Conservation (phyloP, 352 stramenopile species). For the Phytophthora vignae region DNA sequence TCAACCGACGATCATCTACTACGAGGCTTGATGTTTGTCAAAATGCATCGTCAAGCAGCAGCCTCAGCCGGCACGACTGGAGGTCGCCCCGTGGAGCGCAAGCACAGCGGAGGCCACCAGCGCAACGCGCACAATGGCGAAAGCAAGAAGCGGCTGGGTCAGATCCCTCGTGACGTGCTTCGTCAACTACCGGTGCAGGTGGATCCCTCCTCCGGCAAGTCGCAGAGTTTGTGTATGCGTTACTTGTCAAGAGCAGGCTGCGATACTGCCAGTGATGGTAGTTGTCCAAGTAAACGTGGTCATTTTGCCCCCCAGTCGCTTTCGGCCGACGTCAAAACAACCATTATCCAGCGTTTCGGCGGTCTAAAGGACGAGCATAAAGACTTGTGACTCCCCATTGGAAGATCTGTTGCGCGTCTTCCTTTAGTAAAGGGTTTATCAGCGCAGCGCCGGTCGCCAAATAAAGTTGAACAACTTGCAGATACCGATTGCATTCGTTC, state of each 20-base stretch:
- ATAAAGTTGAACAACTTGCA: too few relatives aligned
- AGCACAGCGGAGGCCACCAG: too few relatives aligned
- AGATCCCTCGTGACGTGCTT: neutral
- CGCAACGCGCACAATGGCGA: neutral
- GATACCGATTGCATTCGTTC: too few relatives aligned
- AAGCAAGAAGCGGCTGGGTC: neutral
- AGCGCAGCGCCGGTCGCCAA: neutral
- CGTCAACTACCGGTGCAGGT: neutral
- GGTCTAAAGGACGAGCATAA: neutral
- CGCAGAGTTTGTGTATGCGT: neutral
- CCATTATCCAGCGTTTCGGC: neutral
- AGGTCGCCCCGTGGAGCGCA: too few relatives aligned
- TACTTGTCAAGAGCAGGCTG: neutral
- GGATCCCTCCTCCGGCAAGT: neutral
- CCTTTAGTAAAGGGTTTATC: neutral
- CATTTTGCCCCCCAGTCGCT: neutral
- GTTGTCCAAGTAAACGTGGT: neutral
- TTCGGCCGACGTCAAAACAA: neutral
- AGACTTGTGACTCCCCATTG: neutral
- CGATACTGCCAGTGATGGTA: neutral
- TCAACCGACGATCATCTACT: conserved; percentile 4
- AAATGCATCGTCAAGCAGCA: neutral
- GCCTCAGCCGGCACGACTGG: too few relatives aligned
- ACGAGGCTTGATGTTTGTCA: conserved; percentile 9
- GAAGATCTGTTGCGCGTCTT: neutral